These are phyloP conservation scores for Cercospora sesami DNA, from an alignment of 2,329 filamentous ascomycete genomes.

Conservation along the genomic window DNA sequence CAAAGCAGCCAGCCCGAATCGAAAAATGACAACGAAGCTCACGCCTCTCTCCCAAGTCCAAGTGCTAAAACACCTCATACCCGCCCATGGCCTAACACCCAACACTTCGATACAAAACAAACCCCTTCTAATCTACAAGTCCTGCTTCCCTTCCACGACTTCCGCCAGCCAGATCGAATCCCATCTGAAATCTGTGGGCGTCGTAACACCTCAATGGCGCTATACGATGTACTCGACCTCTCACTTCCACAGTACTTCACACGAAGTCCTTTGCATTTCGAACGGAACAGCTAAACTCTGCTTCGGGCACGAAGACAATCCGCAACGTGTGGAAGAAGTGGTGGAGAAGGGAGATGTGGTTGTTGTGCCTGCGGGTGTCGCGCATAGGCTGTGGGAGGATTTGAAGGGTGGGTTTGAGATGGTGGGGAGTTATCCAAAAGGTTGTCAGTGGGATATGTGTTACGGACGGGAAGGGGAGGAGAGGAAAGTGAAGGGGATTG, in stretches of 20 bases:
- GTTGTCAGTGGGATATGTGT: conserved; percentile 68
- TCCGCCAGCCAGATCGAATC: conserved; percentile 56
- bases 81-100: conserved; percentile 56
- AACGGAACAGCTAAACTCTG: conserved; percentile 61
- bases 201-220: conserved; percentile 64
- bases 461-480: conserved; percentile 63
- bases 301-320: conserved; percentile 66
- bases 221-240: conserved; percentile 67
- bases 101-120: conserved; percentile 66
- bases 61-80: conserved; percentile 61
- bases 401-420: conserved; percentile 59
- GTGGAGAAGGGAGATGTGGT: conserved; percentile 63
- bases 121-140: conserved; percentile 67
- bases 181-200: conserved; percentile 55
- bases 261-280: conserved; percentile 65
- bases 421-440: conserved; percentile 65
- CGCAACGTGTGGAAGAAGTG: conserved; percentile 55
- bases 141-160: conserved; percentile 50
- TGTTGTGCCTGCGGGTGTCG: conserved; percentile 65
- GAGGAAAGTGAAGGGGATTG: conserved; percentile 52
- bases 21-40: conserved; percentile 33
- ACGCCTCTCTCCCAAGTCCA: conserved; percentile 53
- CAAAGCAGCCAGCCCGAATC: not conserved
- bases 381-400: conserved; percentile 63
- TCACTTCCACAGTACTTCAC: conserved; percentile 68